Evolutionary conservation across 305 asterid genomes (phyloP).

Genomic region (Fraxinus platypoda): DNA sequence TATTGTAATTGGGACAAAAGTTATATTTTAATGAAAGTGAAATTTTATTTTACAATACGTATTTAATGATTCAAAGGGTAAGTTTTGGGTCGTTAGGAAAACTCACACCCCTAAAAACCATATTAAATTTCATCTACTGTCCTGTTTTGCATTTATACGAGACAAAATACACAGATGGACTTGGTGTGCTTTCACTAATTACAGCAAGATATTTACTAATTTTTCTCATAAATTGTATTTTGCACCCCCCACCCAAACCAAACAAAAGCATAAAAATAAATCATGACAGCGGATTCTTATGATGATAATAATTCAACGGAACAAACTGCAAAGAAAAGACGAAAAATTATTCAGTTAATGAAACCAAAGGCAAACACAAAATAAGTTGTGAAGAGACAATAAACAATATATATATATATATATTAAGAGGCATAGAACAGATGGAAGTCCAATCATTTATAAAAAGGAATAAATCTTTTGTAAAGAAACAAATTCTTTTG

Average conservation of each 20-base stretch:
- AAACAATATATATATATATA: not conserved
- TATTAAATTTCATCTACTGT: not conserved
- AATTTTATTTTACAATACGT: too few relatives aligned
- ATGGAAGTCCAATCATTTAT: not conserved
- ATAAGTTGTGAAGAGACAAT: not conserved
- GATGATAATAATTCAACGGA: not conserved
- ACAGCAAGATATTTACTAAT: not conserved
- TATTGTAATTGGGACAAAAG: too few relatives aligned
- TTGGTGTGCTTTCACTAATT: not conserved
- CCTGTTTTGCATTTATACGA: not conserved
- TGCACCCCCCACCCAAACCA: not conserved
- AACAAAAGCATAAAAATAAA: not conserved
- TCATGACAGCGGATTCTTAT: not conserved
- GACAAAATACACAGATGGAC: not conserved
- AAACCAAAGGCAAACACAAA: not conserved
- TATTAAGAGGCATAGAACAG: not conserved
- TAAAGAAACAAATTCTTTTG: slow-evolving; percentile 13
- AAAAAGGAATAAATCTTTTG: slow-evolving; percentile 13
- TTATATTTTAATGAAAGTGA: too few relatives aligned
- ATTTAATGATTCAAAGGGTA: too few relatives aligned
- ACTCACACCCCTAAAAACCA: not conserved
- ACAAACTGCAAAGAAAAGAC: not conserved
- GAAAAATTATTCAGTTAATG: not conserved
- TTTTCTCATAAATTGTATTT: not conserved
- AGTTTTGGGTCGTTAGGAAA: too few relatives aligned